Evolutionary conservation across 1,284 basidiomycete species (phyloP).

Genomic region (Hymenochaete sp.): DNA sequence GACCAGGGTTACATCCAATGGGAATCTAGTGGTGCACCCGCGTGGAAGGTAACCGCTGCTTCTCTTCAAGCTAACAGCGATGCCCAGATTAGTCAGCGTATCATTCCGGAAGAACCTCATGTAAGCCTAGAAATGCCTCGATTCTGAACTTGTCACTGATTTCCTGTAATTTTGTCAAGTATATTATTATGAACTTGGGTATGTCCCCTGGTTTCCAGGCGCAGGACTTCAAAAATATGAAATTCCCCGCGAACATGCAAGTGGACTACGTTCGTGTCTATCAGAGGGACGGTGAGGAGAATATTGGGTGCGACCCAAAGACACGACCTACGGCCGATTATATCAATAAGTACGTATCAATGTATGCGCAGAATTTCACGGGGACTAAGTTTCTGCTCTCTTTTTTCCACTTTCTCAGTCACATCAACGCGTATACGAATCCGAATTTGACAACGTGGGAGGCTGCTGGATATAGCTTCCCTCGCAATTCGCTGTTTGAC

Average conservation of each 20-base stretch:
- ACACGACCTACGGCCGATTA: conserved; percentile 39
- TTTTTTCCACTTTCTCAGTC: conserved; percentile 34
- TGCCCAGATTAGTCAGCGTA: conserved; percentile 32
- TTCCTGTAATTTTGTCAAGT: conserved; percentile 25
- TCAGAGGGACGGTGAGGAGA: conserved; percentile 29
- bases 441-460: conserved; percentile 71
- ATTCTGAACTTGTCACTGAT: conserved; percentile 7
- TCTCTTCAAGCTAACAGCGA: conserved; percentile 32
- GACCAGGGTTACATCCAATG: conserved; percentile 43
- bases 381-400: conserved; percentile 6
- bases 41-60: conserved; percentile 38
- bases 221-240: conserved; percentile 31
- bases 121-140: conserved; percentile 21
- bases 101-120: conserved; percentile 47
- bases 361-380: background rate
- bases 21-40: conserved; percentile 32
- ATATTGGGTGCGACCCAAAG: conserved; percentile 33
- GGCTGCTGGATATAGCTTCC: conserved; percentile 57
- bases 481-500: conserved; percentile 52
- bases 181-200: conserved; percentile 37
- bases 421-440: conserved; percentile 58
- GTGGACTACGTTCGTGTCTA: conserved; percentile 40
- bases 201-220: conserved; percentile 34
- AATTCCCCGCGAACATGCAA: conserved; percentile 33
- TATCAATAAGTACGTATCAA: conserved; percentile 41